A percentile compares a stretch with the other conserved stretches of the same genome.
Conservation (phyloP, 1,284 basidiomycete species). For the Leucoagaricus sp. region DNA sequence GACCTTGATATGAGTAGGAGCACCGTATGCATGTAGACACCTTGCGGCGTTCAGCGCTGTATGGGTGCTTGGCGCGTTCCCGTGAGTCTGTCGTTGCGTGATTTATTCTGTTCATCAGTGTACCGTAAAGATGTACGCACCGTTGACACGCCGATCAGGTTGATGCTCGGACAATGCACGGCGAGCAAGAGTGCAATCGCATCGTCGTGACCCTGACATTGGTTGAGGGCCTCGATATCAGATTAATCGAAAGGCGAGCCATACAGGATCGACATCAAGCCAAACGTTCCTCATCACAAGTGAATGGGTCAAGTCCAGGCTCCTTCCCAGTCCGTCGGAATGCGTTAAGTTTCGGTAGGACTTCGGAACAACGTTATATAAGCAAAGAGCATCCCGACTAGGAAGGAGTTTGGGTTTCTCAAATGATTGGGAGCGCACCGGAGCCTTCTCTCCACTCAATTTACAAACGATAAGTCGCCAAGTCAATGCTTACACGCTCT, state of each 20-base stretch:
- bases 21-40: constrained; percentile 71
- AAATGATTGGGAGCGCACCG: too few species aligned
- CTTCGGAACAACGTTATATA: too few species aligned
- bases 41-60: constrained; percentile 74
- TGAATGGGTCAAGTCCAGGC: too few species aligned
- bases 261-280: constrained; percentile 47
- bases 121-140: constrained; percentile 38
- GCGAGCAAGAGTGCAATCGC: constrained; percentile 80
- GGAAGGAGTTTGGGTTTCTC: too few species aligned
- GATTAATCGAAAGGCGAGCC: constrained; percentile 13
- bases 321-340: too few species aligned
- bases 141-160: constrained; percentile 79
- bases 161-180: constrained; percentile 59
- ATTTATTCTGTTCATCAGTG: background rate
- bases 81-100: too few species aligned
- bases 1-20: constrained; percentile 54
- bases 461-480: too few species aligned
- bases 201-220: constrained; percentile 78
- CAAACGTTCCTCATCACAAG: constrained; percentile 39
- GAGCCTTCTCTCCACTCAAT: too few species aligned
- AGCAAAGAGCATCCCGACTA: too few species aligned
- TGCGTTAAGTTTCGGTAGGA: too few species aligned
- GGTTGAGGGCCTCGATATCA: background rate
- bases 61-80: constrained; percentile 65
- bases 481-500: too few species aligned